Base-by-base conservation (phyloP, 139 green algal species). In the Micractinium sp. region DNA sequence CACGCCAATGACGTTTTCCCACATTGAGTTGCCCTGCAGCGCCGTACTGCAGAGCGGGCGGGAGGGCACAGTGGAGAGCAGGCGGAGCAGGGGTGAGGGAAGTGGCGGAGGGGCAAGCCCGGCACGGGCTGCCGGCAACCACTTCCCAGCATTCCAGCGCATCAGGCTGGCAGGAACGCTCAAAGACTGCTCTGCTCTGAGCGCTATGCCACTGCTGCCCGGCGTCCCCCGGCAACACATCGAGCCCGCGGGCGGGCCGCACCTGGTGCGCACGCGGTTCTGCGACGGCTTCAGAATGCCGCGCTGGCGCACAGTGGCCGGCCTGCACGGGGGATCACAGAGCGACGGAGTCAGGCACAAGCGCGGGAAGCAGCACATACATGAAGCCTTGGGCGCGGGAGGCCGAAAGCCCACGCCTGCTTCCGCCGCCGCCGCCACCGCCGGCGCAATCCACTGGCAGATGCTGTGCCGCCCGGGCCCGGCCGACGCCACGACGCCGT, bases 11-110 rank as follows among this genome's bases (percentile, higher is more conserved):
- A 95, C 93, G 83, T 97, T 96, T 71, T 92, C 94, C 96, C 96
- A 98, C 92, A 98, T 98, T 61, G 93, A 91, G 86, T 95, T 96
- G 29, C 90, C 93, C 69, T 97, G 93, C 36, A 97, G 88, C n/a
- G 95, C 93, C 14, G 88, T 92, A 81, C 95, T 96, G 92, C 87
- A 88, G n/a, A 66, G 9, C 9, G 31, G 66, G 27, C 53, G 13
- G 22, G 23, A 39, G 77, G 39, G n/a, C n/a, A n/a, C 20, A 23
- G 63, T 27, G 63, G 20, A 23, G 35, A 33, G 41, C 29, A 75
- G 33, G 74, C 12, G 41, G 41, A 16, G 35, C n/a, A 2, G 29
- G 76, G 33, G 31, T 66, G 86, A 76, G 71, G 41, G 38, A 5
- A 41, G 69, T 25, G 56, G 18, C 77, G 35, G 53, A 36, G 27